Evolutionary conservation across 768 basidiomycete genomes (phyloP).

Genomic region (Boletus fagicola): DNA sequence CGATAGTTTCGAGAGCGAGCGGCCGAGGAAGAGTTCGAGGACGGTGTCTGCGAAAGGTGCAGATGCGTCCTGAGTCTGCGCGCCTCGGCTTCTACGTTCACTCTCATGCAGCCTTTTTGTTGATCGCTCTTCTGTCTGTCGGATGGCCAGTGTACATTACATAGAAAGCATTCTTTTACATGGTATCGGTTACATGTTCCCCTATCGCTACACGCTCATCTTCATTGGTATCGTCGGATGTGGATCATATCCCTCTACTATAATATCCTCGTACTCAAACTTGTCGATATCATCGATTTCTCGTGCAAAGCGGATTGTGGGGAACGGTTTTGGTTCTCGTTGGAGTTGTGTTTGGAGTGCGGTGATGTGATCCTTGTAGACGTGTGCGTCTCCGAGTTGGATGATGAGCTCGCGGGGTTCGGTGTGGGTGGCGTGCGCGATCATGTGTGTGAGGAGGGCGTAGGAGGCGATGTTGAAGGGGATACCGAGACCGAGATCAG

Average conservation of each 20-base stretch:
- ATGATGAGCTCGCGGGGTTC: conserved; percentile 88
- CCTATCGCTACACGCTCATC: conserved; percentile 72
- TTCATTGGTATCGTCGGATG: conserved; percentile 89
- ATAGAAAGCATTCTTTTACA: background rate
- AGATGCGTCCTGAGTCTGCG: background rate
- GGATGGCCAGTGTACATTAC: background rate
- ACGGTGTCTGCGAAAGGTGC: background rate
- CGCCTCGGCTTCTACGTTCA: background rate
- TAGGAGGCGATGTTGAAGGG: conserved; percentile 99
- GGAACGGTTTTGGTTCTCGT: conserved; percentile 79
- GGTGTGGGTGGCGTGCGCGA: conserved; percentile 88
- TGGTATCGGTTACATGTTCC: conserved; percentile 5
- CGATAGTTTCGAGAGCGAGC: conserved; percentile 20
- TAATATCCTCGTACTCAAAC: conserved; percentile 76
- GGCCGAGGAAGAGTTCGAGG: conserved; percentile 25
- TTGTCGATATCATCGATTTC: conserved; percentile 73
- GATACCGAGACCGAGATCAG: conserved; percentile 94
- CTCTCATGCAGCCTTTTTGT: background rate
- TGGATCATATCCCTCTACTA: conserved; percentile 83
- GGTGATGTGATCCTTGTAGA: conserved; percentile 89
- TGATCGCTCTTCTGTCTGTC: background rate
- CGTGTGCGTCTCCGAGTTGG: conserved; percentile 97
- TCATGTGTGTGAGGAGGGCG: conserved; percentile 95
- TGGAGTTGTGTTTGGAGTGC: conserved; percentile 81
- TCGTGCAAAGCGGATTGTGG: conserved; percentile 71